phyloP scores from a whole-genome alignment of 495 filamentous ascomycete species.

The Penicillium angulare region DNA sequence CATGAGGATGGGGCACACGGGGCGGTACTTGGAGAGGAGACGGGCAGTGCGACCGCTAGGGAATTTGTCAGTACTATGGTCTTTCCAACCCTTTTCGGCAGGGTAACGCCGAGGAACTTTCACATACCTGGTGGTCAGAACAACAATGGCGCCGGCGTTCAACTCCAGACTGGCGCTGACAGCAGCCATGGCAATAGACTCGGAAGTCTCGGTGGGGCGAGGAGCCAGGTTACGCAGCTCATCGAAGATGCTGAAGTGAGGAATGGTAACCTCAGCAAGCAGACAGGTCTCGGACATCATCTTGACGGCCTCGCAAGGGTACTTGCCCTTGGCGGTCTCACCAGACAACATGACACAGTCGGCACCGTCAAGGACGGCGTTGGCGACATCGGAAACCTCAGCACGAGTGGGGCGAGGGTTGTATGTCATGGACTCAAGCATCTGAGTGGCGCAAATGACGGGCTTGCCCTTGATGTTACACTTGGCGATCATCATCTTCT shows the following conservation, averaged over 20 bases:
- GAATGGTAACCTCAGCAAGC: conserved; percentile 92
- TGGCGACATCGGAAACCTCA: conserved; percentile 97
- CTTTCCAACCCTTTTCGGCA: conserved; percentile 1
- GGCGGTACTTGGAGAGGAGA: conserved; percentile 95
- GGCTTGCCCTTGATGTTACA: conserved; percentile 99
- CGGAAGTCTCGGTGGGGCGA: conserved; percentile 78
- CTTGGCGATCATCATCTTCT: conserved; percentile 99
- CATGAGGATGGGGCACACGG: conserved; percentile 98
- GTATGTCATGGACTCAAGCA: conserved; percentile 99
- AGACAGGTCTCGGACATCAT: conserved; percentile 99
- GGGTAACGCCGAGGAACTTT: not conserved
- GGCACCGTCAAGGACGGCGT: conserved; percentile 94
- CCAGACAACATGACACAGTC: conserved; percentile 99
- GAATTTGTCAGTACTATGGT: conserved; percentile 25
- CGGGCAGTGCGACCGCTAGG: conserved; percentile 84
- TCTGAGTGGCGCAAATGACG: conserved; percentile 89
- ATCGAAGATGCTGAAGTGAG: conserved; percentile 91
- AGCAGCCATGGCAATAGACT: conserved; percentile 94
- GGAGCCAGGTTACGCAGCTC: conserved; percentile 81
- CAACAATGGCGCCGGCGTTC: conserved; percentile 92
- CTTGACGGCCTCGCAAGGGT: conserved; percentile 85
- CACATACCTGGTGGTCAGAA: conserved; percentile 80
- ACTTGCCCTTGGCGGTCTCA: conserved; percentile 96
- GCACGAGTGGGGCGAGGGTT: conserved; percentile 97
- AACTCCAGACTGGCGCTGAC: conserved; percentile 92